Base-by-base conservation (phyloP, 768 basidiomycete species). In the Lentinula edodes region DNA sequence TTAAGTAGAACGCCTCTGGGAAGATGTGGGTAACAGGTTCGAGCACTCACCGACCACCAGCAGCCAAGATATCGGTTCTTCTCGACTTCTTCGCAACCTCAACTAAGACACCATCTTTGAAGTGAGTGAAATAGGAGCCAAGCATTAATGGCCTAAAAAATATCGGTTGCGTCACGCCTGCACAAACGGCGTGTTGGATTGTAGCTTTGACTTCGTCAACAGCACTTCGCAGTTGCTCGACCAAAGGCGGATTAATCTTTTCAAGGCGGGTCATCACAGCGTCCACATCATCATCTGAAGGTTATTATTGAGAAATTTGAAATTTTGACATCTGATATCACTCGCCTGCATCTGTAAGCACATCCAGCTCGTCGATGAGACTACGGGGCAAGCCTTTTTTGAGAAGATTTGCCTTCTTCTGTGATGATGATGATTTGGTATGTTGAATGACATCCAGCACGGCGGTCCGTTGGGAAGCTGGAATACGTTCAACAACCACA, bases 111-210 rank as follows among this genome's bases (percentile, higher is more conserved):
- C 93, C 93, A 52, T 87, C 83, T 41, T 83, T 84, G 76, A 91
- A 91, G 66, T 87, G 78, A 1, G 76, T 70, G 63, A 83, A 83
- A 63, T 88, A 87, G 60, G 75, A 79, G 12, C 84, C 84, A 28
- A 91, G 76, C 86, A 92, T 89, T 32, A 93, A 74, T 2, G 91
- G 92, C 62, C 82, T 83, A 73, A 94, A 85, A 45, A 77, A 75
- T 53, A 93, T 81, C 0, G 80, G 78, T n/a, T 84, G 75, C 1
- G 76, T 73, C 18, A 91, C 86, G 0, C 90, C 90, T 0, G 88
- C 82, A 4, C 82, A 76, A 15, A 71, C 70, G 3, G 88, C 86
- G 60, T 81, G 83, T 51, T 83, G 79, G 15, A 91, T 75, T 0
- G 85, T 85, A 38, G 78, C 77, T 71, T 83, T 84, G 55, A 93